Base-by-base conservation (phyloP, 2,329 filamentous ascomycete genomes). In the Ceratocystis diversiconidia region DNA sequence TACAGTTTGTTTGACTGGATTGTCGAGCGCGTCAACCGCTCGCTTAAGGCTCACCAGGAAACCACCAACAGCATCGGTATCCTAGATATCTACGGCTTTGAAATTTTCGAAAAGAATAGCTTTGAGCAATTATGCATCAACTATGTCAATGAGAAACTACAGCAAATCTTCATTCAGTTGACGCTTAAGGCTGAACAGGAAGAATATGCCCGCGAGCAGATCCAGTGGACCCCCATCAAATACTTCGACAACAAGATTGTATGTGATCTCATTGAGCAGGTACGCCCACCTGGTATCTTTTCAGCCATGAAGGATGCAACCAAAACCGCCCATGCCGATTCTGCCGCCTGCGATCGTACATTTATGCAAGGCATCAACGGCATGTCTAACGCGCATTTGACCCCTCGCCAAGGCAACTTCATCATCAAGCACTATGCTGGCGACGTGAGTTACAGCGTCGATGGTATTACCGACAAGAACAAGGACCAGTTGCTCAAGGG, bases 211-310 rank as follows among this genome's bases (percentile, higher is more conserved):
- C 82, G 89, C 61, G 94, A 99, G 75, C 87, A 97, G 79, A 99
- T 99, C 73, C 86, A 95, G 73, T 99, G 94, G 94, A 96, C 92
- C 0, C 94, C 94, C 1, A 99, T 99, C 80, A 95, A 94, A 72
- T 99, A 97, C 77, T 99, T 97, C 71, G 94, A 99, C 77, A 99
- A 99, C 82, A 97, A 97, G 80, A 87, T 99, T 61, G 94, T 99
- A 66, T 99, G 94, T 74, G 94, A 96, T 68, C 76, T 99, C 72
- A 99, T 99, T 70, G 94, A 99, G 75, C 89, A 95, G 73, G 85
- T 88, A 73, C 82, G 92, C 64, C 94, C 94, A 5, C 88, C 90
- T 0, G 94, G 94, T 72, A 85, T 99, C 59, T 96, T 99, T 73
- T 94, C 94, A 5, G 92, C 92, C 3, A 79, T 99, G 77, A 99